Percentiles rank a stretch among this genome's conserved stretches.
Conservation (phyloP, 2,329 filamentous ascomycete species). For the Apiospora arundinis region DNA sequence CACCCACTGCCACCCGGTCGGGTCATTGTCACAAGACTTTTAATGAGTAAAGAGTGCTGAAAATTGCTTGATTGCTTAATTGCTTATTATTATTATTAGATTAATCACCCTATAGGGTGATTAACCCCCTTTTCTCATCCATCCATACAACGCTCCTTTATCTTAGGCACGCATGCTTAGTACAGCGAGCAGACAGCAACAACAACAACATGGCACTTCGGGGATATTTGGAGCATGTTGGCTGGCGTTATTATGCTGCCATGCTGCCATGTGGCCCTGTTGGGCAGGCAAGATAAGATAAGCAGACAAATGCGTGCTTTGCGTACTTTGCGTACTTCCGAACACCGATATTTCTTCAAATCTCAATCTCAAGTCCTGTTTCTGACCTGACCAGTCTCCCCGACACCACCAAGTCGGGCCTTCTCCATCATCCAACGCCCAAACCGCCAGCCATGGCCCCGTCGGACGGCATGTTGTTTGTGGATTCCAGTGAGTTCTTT, state of each 20-base stretch:
- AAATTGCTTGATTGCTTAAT: too few species aligned
- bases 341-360: not conserved
- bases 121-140: not conserved
- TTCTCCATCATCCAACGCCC: constrained; percentile 5
- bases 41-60: not conserved
- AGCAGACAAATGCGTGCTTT: not conserved
- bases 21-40: constrained; percentile 14
- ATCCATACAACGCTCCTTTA: not conserved
- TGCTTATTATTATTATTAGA: constrained; percentile 17
- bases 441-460: not conserved
- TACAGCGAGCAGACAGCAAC: not conserved
- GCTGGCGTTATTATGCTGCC: too few species aligned
- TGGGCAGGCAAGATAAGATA: not conserved
- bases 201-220: not conserved
- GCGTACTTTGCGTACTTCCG: too few species aligned
- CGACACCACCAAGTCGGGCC: constrained; percentile 1
- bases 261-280: not conserved
- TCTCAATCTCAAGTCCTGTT: not conserved
- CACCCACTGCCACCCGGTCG: constrained; percentile 2
- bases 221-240: not conserved
- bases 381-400: not conserved
- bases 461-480: not conserved
- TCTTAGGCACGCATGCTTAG: too few species aligned
- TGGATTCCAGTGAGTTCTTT: constrained; percentile 6
- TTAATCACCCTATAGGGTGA: not conserved